Conservation (phyloP, 805 yeast genomes). For the Myxozyma vanderwaltii region DNA sequence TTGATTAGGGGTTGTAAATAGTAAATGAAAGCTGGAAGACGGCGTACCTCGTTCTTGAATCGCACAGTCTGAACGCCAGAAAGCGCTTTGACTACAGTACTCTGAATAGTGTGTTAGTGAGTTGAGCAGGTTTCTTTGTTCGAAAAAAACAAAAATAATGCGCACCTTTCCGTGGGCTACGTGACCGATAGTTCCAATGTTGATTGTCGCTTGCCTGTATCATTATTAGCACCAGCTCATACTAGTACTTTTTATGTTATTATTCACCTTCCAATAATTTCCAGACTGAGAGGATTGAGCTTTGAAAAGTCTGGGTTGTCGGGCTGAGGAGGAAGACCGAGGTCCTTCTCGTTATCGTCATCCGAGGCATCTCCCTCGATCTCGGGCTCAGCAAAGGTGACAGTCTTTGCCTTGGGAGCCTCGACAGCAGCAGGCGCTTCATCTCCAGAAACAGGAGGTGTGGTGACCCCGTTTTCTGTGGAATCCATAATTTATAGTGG, state of each 20-base stretch:
- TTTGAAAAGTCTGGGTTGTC: slow-evolving; percentile 77
- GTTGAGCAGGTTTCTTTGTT: too few relatives aligned
- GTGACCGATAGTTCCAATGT: slow-evolving; percentile 96
- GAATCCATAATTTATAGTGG: slow-evolving; percentile 10
- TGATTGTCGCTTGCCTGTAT: slow-evolving; percentile 94
- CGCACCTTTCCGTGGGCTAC: slow-evolving; percentile 83
- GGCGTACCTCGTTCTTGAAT: slow-evolving; percentile 80
- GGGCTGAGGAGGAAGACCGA: slow-evolving; percentile 95
- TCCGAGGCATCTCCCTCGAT: slow-evolving; percentile 65
- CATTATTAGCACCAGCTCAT: background rate
- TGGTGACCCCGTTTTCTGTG: slow-evolving; percentile 29
- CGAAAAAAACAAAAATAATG: background rate
- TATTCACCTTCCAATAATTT: slow-evolving; percentile 67
- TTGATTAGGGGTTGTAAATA: background rate
- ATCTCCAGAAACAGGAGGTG: slow-evolving; percentile 31
- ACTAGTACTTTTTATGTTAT: background rate
- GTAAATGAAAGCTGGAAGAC: too few relatives aligned
- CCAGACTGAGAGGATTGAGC: slow-evolving; percentile 88
- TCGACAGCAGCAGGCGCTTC: slow-evolving; percentile 17
- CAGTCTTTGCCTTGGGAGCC: slow-evolving; percentile 60
- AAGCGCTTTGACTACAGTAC: slow-evolving; percentile 91
- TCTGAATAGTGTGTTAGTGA: slow-evolving; percentile 36
- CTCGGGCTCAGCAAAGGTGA: slow-evolving; percentile 71
- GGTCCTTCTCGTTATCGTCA: slow-evolving; percentile 92
- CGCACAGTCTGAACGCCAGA: slow-evolving; percentile 99